phyloP scores from a whole-genome alignment of 2,329 filamentous ascomycete species.

The Fusarium sp. region DNA sequence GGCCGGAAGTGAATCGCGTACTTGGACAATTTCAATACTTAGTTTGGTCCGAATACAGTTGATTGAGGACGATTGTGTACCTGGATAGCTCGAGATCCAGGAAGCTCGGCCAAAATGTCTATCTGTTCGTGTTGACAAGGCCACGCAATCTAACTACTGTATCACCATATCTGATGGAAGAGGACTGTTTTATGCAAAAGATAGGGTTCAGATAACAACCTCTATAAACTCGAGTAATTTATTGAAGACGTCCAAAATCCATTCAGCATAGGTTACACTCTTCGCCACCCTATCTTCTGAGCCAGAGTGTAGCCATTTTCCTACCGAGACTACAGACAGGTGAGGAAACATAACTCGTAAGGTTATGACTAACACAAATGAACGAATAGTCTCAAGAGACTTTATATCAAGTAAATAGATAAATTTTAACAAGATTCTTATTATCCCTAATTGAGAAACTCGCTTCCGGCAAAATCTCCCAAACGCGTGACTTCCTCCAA shows the following conservation, averaged over 20 bases:
- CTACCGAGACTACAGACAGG: too few species aligned
- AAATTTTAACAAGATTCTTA: too few species aligned
- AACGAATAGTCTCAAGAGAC: too few species aligned
- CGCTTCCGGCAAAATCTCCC: background rate
- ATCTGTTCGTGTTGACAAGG: too few species aligned
- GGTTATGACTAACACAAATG: too few species aligned
- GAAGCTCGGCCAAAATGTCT: rapidly evolving
- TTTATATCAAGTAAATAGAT: rapidly evolving
- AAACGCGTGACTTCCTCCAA: background rate
- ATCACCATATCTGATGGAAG: too few species aligned
- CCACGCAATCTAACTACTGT: too few species aligned
- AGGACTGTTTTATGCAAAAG: too few species aligned
- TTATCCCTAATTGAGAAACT: background rate
- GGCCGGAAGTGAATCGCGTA: background rate
- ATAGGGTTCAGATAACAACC: too few species aligned
- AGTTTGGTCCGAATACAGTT: rapidly evolving
- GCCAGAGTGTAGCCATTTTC: too few species aligned
- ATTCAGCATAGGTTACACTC: rapidly evolving
- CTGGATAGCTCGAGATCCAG: background rate
- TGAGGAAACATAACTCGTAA: too few species aligned
- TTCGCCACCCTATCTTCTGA: rapidly evolving
- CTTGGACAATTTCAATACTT: rapidly evolving
- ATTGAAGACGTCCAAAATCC: too few species aligned
- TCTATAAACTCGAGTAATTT: rapidly evolving
- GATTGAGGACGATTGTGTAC: rapidly evolving